Percentiles rank a stretch among this genome's conserved stretches.
Conservation (phyloP, 768 basidiomycete genomes). For the Tricholoma sp. region DNA sequence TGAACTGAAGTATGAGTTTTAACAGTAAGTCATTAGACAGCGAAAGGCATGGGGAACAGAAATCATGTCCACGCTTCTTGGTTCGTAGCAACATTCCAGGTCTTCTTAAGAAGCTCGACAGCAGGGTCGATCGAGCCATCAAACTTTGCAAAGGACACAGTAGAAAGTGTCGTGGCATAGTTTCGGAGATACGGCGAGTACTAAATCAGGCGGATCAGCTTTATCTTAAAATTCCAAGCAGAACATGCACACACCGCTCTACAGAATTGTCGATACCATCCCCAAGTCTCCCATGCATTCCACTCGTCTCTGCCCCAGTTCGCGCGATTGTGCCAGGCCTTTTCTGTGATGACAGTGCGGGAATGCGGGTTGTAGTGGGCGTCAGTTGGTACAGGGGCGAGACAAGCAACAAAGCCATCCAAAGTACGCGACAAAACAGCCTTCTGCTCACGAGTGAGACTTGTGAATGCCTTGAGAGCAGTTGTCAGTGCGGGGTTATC, state of each 20-base stretch:
- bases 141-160: conserved; percentile 64
- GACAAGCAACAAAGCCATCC: conserved; percentile 67
- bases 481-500: conserved; percentile 68
- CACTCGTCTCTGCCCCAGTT: conserved; percentile 73
- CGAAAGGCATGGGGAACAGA: background rate
- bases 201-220: conserved; percentile 28
- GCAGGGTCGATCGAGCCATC: conserved; percentile 54
- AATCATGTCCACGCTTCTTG: conserved; percentile 30
- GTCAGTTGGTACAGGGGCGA: conserved; percentile 41
- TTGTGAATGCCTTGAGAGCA: conserved; percentile 71
- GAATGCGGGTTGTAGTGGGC: conserved; percentile 45
- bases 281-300: conserved; percentile 85
- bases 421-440: conserved; percentile 66
- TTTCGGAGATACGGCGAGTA: conserved; percentile 77
- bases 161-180: conserved; percentile 65
- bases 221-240: background rate
- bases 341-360: conserved; percentile 54
- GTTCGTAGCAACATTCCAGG: conserved; percentile 69
- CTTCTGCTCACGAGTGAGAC: conserved; percentile 73
- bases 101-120: conserved; percentile 54
- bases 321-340: conserved; percentile 65
- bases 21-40: background rate
- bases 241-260: conserved; percentile 50
- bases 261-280: conserved; percentile 90
- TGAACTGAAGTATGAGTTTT: background rate